Base-by-base conservation (phyloP, 495 filamentous ascomycete species). In the Penicillium samsonianum region DNA sequence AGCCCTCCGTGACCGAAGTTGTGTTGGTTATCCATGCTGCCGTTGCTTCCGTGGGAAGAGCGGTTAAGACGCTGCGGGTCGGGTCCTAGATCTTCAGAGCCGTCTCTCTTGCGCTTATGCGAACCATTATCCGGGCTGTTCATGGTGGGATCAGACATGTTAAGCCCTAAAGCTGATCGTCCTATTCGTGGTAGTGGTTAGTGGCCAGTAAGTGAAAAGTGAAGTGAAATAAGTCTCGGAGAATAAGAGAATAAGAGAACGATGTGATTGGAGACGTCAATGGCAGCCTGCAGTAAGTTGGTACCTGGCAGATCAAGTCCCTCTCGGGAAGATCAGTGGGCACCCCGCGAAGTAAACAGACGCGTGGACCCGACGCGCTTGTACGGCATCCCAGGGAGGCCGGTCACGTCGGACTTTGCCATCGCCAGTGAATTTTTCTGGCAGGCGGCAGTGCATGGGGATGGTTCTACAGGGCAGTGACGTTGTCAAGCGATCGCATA, bases 71-170 rank as follows among this genome's bases (percentile, higher is more conserved):
- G 75, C 58, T 76, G 74, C 26, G 72, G 50, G 52, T 79, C 76
- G 30, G 76, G 72, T 2, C 76, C 77, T 31, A 69, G 55, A 45
- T 73, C 75, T 43, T 80, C 77, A 16, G 71, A 73, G 55, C 67
- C 71, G 31, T 76, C 73, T 28, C 77, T 74, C 65, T 80, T 80
- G 48, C 77, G 71, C 64, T 80, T 80, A 58, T 71, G 66, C n/a
- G 65, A 64, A 50, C 70, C 68, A 45, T 65, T 64, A 59, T 78
- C 72, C 12, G 76, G 62, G 55, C 68, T 69, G 50, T 67, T 70
- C 60, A 79, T 67, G 25, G 69, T 72, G 49, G 74, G 70, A 53
- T 79, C 72, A 37, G 77, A 78, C 74, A 77, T 79, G 28, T 48
- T 67, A 58, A 55, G 23, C 44, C 19, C 30, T 40, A 20, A 59